Evolutionary conservation across 148 eudicot species (phyloP).

Genomic region (Simmondsia chinensis): DNA sequence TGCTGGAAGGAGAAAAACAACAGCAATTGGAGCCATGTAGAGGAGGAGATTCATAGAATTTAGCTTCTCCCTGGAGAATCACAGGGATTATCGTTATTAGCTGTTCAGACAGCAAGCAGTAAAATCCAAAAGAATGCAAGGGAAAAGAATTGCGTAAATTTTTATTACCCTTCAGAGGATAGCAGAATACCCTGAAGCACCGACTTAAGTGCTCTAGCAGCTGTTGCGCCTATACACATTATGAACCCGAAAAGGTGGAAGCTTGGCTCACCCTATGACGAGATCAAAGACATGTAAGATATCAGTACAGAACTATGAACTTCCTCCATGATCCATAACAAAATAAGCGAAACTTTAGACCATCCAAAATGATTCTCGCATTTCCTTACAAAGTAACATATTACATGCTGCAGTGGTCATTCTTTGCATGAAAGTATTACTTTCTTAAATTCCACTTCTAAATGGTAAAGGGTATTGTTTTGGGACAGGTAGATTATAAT

Average conservation of each 20-base stretch:
- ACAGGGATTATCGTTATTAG: neutral
- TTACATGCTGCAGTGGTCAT: too few relatives aligned
- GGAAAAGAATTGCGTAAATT: neutral
- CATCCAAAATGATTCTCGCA: too few relatives aligned
- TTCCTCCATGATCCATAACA: neutral
- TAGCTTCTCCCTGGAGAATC: slow-evolving; percentile 58
- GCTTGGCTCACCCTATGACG: slow-evolving; percentile 94
- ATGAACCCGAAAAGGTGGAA: slow-evolving; percentile 88
- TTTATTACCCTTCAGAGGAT: slow-evolving; percentile 84
- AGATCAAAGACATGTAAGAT: slow-evolving; percentile 1
- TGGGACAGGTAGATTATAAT: too few relatives aligned
- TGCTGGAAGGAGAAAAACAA: slow-evolving; percentile 77
- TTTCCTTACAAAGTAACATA: too few relatives aligned
- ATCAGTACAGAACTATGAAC: slow-evolving; percentile 7
- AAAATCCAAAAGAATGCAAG: neutral
- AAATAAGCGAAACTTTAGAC: neutral
- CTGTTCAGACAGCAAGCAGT: neutral
- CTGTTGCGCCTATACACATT: slow-evolving; percentile 90
- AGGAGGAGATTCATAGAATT: slow-evolving; percentile 92
- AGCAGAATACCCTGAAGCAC: slow-evolving; percentile 93
- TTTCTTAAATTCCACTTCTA: too few relatives aligned
- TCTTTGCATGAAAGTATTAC: too few relatives aligned
- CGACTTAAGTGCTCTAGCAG: slow-evolving; percentile 87
- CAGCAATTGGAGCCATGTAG: slow-evolving; percentile 96
- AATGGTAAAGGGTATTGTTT: too few relatives aligned